Evolutionary conservation across 805 yeast species (phyloP).

Genomic region (Candida hungchunana): DNA sequence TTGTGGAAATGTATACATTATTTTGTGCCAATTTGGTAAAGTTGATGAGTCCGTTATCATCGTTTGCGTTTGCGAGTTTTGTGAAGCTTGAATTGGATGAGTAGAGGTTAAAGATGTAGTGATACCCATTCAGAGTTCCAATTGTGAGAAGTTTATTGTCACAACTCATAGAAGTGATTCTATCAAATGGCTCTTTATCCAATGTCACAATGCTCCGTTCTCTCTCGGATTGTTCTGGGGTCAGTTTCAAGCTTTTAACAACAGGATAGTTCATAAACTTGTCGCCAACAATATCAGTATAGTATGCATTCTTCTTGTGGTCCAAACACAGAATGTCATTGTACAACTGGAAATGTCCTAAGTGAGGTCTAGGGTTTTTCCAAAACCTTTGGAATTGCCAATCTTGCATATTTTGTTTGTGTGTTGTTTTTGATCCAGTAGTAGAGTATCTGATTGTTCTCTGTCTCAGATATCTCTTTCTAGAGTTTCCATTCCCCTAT

Average conservation of each 20-base stretch:
- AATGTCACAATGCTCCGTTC: constrained; percentile 40
- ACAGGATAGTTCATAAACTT: constrained; percentile 7
- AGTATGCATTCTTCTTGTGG: constrained; percentile 6
- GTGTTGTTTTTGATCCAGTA: too few relatives aligned
- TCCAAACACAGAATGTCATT: constrained; percentile 34
- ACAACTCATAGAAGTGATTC: constrained; percentile 46
- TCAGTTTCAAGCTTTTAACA: constrained; percentile 25
- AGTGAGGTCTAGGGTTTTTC: constrained; percentile 41
- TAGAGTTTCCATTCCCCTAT: too few relatives aligned
- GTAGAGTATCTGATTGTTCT: too few relatives aligned
- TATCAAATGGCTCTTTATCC: constrained; percentile 25
- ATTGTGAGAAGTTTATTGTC: constrained; percentile 39
- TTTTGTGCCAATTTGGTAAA: constrained; percentile 36
- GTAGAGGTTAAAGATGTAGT: constrained; percentile 34
- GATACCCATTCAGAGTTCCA: constrained; percentile 54
- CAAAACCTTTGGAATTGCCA: constrained; percentile 32
- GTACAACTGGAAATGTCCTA: constrained; percentile 56
- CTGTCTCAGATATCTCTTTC: too few relatives aligned
- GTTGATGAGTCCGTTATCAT: constrained; percentile 55
- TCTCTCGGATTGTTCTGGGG: constrained; percentile 27
- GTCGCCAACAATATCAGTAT: constrained; percentile 4
- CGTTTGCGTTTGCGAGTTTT: constrained; percentile 37
- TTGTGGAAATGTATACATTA: constrained; percentile 43
- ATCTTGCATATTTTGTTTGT: too few relatives aligned
- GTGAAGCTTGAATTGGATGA: constrained; percentile 31